These are phyloP conservation scores for Pochonia chlamydosporia DNA, from an alignment of 2,329 filamentous ascomycete species.

Conservation along the genomic window DNA sequence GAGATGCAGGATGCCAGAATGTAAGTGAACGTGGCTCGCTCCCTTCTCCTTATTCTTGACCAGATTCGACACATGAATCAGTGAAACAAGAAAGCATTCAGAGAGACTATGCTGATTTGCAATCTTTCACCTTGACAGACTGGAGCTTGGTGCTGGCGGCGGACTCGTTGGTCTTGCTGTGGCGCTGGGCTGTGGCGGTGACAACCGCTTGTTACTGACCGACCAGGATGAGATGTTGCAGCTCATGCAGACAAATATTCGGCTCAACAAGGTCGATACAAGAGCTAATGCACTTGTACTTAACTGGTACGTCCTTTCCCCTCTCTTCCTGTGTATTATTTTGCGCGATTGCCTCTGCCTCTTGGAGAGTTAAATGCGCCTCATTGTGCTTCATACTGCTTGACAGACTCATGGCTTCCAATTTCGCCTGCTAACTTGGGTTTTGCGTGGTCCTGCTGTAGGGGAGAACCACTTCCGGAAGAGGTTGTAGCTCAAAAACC, in stretches of 20 bases:
- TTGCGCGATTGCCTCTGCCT: background rate
- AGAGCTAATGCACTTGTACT: conserved; percentile 64
- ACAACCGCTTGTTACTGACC: conserved; percentile 64
- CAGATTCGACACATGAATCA: background rate
- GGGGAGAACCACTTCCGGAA: conserved; percentile 55
- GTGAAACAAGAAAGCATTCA: background rate
- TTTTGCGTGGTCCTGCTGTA: conserved; percentile 20
- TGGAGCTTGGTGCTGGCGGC: conserved; percentile 89
- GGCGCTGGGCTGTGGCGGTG: conserved; percentile 49
- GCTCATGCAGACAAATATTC: conserved; percentile 82
- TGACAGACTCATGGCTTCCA: background rate
- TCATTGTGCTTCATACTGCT: too few species aligned
- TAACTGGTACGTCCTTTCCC: conserved; percentile 60
- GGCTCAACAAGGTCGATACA: conserved; percentile 65
- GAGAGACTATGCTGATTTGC: conserved; percentile 15
- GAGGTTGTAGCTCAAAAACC: conserved; percentile 53
- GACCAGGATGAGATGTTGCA: conserved; percentile 82
- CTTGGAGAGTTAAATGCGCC: too few species aligned
- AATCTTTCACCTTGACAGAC: conserved; percentile 40
- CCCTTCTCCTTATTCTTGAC: too few species aligned
- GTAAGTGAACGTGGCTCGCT: too few species aligned
- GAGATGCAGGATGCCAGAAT: conserved; percentile 63
- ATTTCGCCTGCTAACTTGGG: background rate
- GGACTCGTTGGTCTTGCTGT: conserved; percentile 72
- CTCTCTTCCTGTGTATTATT: background rate